A percentile compares a stretch with the other conserved stretches of the same genome.
These are phyloP conservation scores for Rostrohypoxylon terebratum DNA, from an alignment of 495 filamentous ascomycete genomes.

Conservation along the genomic window DNA sequence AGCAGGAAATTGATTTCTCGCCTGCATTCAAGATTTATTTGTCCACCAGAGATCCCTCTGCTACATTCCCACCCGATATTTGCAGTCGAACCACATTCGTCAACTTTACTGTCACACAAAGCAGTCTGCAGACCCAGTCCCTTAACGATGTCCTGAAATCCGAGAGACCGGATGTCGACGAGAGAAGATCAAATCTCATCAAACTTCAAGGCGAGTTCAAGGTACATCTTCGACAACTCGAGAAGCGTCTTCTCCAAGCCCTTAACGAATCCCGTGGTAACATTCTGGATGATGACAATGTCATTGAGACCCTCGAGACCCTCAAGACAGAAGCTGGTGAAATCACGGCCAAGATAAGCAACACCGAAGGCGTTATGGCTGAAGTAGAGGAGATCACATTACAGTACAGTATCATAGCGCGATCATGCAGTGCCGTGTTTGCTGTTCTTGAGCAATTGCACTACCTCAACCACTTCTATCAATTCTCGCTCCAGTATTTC, in stretches of 20 bases:
- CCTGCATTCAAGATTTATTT: constrained; percentile 96
- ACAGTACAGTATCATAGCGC: constrained; percentile 91
- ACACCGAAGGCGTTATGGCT: constrained; percentile 97
- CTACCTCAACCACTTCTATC: constrained; percentile 99
- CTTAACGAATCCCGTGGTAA: constrained; percentile 98
- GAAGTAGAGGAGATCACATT: constrained; percentile 95
- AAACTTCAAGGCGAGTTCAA: constrained; percentile 99
- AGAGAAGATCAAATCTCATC: constrained; percentile 93
- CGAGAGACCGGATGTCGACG: constrained; percentile 97
- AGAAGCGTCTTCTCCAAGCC: constrained; percentile 92
- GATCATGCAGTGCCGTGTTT: constrained; percentile 95
- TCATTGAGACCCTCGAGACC: constrained; percentile 97
- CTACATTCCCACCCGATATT: constrained; percentile 95
- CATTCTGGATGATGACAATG: constrained; percentile 96
- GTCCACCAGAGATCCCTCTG: constrained; percentile 95
- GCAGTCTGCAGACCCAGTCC: constrained; percentile 97
- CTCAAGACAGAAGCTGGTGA: constrained; percentile 97
- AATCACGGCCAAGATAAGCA: constrained; percentile 93
- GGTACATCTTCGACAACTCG: constrained; percentile 93
- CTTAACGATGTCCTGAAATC: constrained; percentile 96
- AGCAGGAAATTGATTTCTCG: constrained; percentile 99
- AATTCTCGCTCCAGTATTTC: constrained; percentile 98
- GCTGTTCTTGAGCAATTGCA: constrained; percentile 96
- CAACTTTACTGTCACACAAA: constrained; percentile 99
- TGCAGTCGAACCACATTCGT: constrained; percentile 99